These are phyloP conservation scores for Dichomitus squalens DNA, from an alignment of 1,284 basidiomycete genomes.

Conservation along the genomic window DNA sequence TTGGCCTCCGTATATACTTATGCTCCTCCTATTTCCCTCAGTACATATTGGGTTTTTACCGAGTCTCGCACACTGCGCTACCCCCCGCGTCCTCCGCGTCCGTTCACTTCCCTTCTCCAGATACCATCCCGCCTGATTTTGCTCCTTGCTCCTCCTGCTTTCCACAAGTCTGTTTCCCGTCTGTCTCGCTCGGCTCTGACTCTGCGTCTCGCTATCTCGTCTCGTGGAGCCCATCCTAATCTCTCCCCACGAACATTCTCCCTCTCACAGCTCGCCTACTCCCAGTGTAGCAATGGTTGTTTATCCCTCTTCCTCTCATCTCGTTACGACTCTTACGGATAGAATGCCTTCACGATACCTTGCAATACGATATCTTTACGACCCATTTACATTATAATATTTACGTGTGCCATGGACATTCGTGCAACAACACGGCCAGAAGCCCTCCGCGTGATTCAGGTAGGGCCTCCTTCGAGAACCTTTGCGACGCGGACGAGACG, in stretches of 20 bases:
- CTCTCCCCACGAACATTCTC: not conserved
- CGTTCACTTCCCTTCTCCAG: conserved; percentile 11
- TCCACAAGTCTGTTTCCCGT: conserved; percentile 4
- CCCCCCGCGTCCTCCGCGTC: conserved; percentile 23
- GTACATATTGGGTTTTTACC: conserved; percentile 23
- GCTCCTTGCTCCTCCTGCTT: conserved; percentile 6
- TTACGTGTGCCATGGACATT: conserved; percentile 7
- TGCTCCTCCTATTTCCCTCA: conserved; percentile 17
- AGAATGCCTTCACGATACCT: conserved; percentile 25
- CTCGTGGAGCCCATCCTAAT: conserved; percentile 12
- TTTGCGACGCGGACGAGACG: not conserved
- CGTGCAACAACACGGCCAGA: not conserved
- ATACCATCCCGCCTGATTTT: conserved; percentile 11
- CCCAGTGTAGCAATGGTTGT: conserved; percentile 26
- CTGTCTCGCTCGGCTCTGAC: conserved; percentile 10
- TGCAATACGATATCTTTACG: conserved; percentile 24
- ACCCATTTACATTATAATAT: conserved; percentile 22
- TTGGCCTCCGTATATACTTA: conserved; percentile 26
- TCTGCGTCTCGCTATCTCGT: conserved; percentile 14
- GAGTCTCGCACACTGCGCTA: conserved; percentile 26
- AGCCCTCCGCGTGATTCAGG: not conserved
- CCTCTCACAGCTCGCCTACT: conserved; percentile 23
- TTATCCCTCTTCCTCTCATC: conserved; percentile 12
- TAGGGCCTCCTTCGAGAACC: not conserved
- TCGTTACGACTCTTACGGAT: conserved; percentile 23